These are phyloP conservation scores for Aspergillus hiratsukae DNA, from an alignment of 2,329 filamentous ascomycete genomes.

Conservation along the genomic window DNA sequence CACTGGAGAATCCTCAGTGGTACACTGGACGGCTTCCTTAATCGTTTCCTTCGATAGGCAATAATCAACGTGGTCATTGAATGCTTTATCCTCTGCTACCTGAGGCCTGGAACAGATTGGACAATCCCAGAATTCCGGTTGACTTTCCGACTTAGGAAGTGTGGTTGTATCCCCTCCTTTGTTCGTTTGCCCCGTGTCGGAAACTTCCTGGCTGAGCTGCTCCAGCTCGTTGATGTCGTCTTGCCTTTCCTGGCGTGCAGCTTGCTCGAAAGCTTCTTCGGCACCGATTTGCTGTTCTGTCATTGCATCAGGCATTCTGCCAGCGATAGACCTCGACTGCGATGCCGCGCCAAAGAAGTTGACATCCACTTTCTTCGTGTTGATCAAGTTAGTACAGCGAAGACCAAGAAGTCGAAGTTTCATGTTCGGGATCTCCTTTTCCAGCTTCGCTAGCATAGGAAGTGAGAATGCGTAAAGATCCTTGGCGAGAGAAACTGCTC, in stretches of 20 bases:
- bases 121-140: slow-evolving; percentile 69
- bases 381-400: slow-evolving; percentile 80
- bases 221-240: slow-evolving; percentile 60
- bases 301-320: slow-evolving; percentile 16
- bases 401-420: slow-evolving; percentile 82
- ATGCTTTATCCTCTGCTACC: slow-evolving; percentile 64
- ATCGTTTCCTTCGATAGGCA: slow-evolving; percentile 86
- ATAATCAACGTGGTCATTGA: slow-evolving; percentile 90
- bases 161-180: slow-evolving; percentile 23
- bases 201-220: slow-evolving; percentile 55
- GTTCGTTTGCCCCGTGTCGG: slow-evolving; percentile 6
- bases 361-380: slow-evolving; percentile 73
- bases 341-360: slow-evolving; percentile 66
- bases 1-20: slow-evolving; percentile 18
- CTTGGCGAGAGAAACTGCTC: slow-evolving; percentile 66
- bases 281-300: slow-evolving; percentile 64
- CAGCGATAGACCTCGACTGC: slow-evolving; percentile 18
- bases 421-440: slow-evolving; percentile 76
- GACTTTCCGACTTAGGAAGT: slow-evolving; percentile 1
- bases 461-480: slow-evolving; percentile 79
- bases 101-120: slow-evolving; percentile 82
- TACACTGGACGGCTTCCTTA: slow-evolving; percentile 68
- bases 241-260: slow-evolving; percentile 56
- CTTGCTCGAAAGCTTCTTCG: slow-evolving; percentile 61
- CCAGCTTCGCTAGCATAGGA: slow-evolving; percentile 77